Base-by-base conservation (phyloP, 176 grass and related monocot genomes). In the Typha latifolia region DNA sequence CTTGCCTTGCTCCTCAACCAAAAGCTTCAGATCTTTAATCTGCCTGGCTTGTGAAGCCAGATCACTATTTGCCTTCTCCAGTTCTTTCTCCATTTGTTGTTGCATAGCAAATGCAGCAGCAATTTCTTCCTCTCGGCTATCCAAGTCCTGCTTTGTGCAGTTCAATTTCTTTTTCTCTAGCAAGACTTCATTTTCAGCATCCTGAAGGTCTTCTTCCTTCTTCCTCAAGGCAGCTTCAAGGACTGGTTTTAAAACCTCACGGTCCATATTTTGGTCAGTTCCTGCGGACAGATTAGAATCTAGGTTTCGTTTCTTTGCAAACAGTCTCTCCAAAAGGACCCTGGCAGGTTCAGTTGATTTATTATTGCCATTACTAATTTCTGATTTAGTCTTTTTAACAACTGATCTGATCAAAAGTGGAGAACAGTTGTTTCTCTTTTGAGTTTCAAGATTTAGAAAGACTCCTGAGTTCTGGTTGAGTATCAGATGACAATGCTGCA, bases 211-310 rank as follows among this genome's bases (percentile, higher is more conserved):
- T 21, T 12, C 84, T 61, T 88, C 82, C 84, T 82, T 88, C 63
- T 81, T 85, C 59, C 62, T 72, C 26, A 93, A 72, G 50, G 82
- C 90, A 48, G 64, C 69, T 82, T 89, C 77, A 68, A 93, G 76
- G 67, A 85, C 90, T 64, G 85, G 81, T 81, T 87, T 88, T 13
- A 89, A 71, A 23, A 74, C 73, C 48, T 93, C 82, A 53, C 88
- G 72, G 79, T 72, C 89, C 68, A 71, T 49, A 53, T 68, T 83
- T 64, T 89, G 69, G 61, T 81, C 85, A 65, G 72, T 72, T 61
- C 76, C 79, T 63, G 71, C 62, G 34, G 79, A 75, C 72, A 16
- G 48, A 69, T 26, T 75, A 11, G 69, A 66, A 69, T 93, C 76
- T 56, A 93, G 57, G 26, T 69, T 93, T 68, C 78, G 70, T 57